A percentile compares a stretch with the other conserved stretches of the same genome.
Conservation (phyloP, 2,329 filamentous ascomycete species). For the Apiospora hydei region DNA sequence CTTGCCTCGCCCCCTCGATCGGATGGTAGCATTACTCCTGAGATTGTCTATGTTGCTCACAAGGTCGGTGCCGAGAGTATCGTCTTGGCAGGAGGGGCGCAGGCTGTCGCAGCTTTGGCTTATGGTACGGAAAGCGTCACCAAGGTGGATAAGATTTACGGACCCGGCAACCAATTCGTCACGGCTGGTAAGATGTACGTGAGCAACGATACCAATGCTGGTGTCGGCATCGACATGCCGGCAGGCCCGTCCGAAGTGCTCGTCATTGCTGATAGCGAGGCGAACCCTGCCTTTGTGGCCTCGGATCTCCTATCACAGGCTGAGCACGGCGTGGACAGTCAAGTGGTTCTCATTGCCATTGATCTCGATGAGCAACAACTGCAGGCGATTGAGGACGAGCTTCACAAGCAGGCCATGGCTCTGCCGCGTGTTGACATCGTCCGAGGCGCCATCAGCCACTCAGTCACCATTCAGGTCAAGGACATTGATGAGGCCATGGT, state of each 20-base stretch:
- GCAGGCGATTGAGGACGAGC: slow-evolving; percentile 85
- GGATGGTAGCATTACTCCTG: slow-evolving; percentile 90
- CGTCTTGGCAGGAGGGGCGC: slow-evolving; percentile 92
- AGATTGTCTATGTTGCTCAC: slow-evolving; percentile 97
- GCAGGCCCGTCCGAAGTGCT: slow-evolving; percentile 95
- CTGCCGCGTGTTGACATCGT: slow-evolving; percentile 94
- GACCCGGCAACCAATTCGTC: slow-evolving; percentile 97
- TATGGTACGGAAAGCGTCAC: slow-evolving; percentile 94
- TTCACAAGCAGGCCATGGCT: slow-evolving; percentile 85
- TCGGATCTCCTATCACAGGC: slow-evolving; percentile 95
- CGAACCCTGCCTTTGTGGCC: slow-evolving; percentile 94
- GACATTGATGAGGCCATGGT: slow-evolving; percentile 76
- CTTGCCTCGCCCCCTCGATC: slow-evolving; percentile 88
- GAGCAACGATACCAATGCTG: slow-evolving; percentile 94
- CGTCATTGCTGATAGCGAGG: slow-evolving; percentile 87
- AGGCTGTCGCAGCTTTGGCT: slow-evolving; percentile 95
- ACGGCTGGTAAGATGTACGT: slow-evolving; percentile 99
- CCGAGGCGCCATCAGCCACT: slow-evolving; percentile 87
- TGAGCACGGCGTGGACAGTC: slow-evolving; percentile 95
- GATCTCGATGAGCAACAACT: slow-evolving; percentile 77
- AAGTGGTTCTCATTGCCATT: slow-evolving; percentile 90
- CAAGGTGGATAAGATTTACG: slow-evolving; percentile 99
- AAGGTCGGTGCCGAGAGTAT: slow-evolving; percentile 97
- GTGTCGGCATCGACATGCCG: slow-evolving; percentile 97
- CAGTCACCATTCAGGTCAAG: slow-evolving; percentile 81